Evolutionary conservation across 2,329 filamentous ascomycete species (phyloP), one percentile per base, ranked within the genome.

Genomic region (Phialemoniopsis sp.): DNA sequence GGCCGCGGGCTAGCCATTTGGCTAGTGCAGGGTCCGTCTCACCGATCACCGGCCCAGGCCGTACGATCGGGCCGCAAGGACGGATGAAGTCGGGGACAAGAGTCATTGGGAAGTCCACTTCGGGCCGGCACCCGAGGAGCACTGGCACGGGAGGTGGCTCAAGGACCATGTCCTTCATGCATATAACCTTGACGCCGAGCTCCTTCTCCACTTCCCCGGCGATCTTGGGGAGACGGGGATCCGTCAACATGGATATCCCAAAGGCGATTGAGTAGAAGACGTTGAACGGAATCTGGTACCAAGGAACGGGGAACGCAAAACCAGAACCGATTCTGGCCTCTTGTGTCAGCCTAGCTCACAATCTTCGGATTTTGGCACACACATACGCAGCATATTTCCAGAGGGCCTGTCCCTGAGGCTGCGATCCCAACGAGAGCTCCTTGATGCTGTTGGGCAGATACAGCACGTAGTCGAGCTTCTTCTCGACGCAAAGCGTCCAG

Each of bases 1-100:
- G 66, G 0, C 55, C 55, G 3, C 53, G 48, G 1, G 49, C 44
- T 4, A 76, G 54, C 73, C 72, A 76, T 2, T 33, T 32, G 2
- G 53, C 49, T 8, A 76, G 51, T n/a, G 63, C 58, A 0, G 63
- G 55, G 26, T 73, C 67, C 1, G 54, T 45, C 3, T 61, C 54
- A n/a, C 50, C 41, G 13, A 40, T 33, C 8, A 64, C 48, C 56
- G 1, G 62, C 41, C 3, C 51, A 0, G 64, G 58, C 0, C 70
- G 51, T 0, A 73, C 46, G 8, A 77, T 72, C 0, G 73, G 72
- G 0, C 72, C 71, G 32, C 66, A 68, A 1, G 61, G 56, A 6
- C 66, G 54, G 13, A 70, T 55, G 35, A 70, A 66, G 4, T 55
- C 37, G 0, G 69, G 66, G 4, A 64, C 50, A 4, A 45, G 38